phyloP scores from a whole-genome alignment of 352 stramenopile genomes.

The Phytophthora vignae region DNA sequence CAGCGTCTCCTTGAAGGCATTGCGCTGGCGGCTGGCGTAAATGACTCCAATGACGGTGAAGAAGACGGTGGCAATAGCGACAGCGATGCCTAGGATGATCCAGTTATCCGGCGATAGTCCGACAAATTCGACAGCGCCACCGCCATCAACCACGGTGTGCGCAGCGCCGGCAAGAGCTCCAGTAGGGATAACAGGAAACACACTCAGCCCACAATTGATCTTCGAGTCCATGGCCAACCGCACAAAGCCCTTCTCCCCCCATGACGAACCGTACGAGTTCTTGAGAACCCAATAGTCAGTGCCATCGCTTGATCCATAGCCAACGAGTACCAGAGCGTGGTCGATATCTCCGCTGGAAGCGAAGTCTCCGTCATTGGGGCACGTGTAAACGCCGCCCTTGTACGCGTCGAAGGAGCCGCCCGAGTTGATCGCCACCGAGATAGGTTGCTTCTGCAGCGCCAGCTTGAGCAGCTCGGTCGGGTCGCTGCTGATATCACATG shows the following conservation, averaged over 20 bases:
- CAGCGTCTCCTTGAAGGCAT: constrained; percentile 40
- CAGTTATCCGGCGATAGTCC: constrained; percentile 45
- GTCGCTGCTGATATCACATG: constrained; percentile 62
- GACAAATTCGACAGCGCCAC: constrained; percentile 48
- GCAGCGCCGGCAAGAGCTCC: constrained; percentile 56
- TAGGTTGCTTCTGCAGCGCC: constrained; percentile 72
- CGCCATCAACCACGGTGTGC: constrained; percentile 60
- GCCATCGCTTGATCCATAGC: constrained; percentile 57
- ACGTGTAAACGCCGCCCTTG: constrained; percentile 79
- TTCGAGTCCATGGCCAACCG: constrained; percentile 71
- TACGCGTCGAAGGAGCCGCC: constrained; percentile 82
- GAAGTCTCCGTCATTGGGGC: constrained; percentile 78
- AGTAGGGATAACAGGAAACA: constrained; percentile 75
- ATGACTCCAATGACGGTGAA: constrained; percentile 45
- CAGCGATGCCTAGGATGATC: constrained; percentile 38
- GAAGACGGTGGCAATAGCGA: constrained; percentile 39
- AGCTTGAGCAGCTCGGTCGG: constrained; percentile 68
- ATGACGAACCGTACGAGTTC: constrained; percentile 81
- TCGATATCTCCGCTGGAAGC: constrained; percentile 65
- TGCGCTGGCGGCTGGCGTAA: constrained; percentile 41
- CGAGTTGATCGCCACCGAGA: constrained; percentile 85
- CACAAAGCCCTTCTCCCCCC: constrained; percentile 78
- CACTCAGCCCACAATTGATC: constrained; percentile 81
- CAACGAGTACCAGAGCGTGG: constrained; percentile 79
- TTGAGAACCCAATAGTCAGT: constrained; percentile 85